phyloP scores from a whole-genome alignment of 768 basidiomycete species.

The Cantharellus cinnabarinus region DNA sequence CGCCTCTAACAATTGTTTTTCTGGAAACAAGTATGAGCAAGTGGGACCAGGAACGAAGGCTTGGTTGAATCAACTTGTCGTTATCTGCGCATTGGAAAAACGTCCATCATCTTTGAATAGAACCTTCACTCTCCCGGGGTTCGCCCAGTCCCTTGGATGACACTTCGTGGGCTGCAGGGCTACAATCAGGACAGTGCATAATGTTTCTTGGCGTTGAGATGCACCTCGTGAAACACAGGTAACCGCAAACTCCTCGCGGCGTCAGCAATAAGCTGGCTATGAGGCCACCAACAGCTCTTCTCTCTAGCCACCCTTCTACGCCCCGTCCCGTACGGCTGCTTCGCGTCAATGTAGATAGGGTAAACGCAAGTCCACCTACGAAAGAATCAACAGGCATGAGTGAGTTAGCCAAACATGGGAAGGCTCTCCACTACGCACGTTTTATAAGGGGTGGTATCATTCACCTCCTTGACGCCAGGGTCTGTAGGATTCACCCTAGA shows the following conservation, averaged over 20 bases:
- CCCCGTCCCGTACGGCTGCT: slow-evolving; percentile 67
- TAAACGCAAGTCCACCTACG: slow-evolving; percentile 87
- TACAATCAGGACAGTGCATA: not conserved
- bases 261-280: slow-evolving; percentile 80
- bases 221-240: slow-evolving; percentile 59
- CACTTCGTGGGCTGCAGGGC: slow-evolving; percentile 36
- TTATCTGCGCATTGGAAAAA: slow-evolving; percentile 44
- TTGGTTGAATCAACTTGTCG: slow-evolving; percentile 38
- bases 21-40: slow-evolving; percentile 19
- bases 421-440: slow-evolving; percentile 27
- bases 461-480: slow-evolving; percentile 11
- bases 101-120: slow-evolving; percentile 71
- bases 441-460: slow-evolving; percentile 70
- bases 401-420: not conserved
- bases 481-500: not conserved
- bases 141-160: slow-evolving; percentile 96
- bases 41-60: not conserved
- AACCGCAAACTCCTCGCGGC: slow-evolving; percentile 61
- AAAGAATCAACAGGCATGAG: not conserved
- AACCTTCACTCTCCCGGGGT: slow-evolving; percentile 86
- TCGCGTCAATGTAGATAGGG: slow-evolving; percentile 92
- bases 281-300: slow-evolving; percentile 84
- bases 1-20: slow-evolving; percentile 60
- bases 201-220: not conserved
- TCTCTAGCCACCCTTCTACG: slow-evolving; percentile 61